phyloP scores from a whole-genome alignment of 2,329 filamentous ascomycete genomes.

The Colletotrichum coccodes region DNA sequence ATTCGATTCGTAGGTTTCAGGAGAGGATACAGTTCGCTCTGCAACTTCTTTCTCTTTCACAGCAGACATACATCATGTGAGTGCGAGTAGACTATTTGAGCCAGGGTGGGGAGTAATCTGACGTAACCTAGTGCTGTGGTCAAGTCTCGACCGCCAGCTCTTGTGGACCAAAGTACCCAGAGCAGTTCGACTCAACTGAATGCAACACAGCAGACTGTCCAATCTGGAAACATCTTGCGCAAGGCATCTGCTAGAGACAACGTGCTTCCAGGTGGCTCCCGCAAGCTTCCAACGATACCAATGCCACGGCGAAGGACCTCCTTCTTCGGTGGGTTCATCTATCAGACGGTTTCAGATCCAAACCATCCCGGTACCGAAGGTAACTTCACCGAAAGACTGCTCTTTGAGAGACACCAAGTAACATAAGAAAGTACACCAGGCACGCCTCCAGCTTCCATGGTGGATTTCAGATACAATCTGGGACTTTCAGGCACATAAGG shows the following conservation, averaged over 20 bases:
- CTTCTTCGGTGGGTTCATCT: constrained; percentile 6
- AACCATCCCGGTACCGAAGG: neutral
- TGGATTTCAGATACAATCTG: constrained; percentile 7
- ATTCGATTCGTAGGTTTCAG: neutral
- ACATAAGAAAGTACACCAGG: neutral
- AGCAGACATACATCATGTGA: neutral
- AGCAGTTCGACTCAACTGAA: neutral
- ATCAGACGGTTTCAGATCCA: neutral
- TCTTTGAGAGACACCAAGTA: neutral
- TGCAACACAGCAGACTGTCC: no score
- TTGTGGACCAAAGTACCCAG: neutral
- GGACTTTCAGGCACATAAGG: neutral
- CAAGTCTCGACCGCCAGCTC: neutral
- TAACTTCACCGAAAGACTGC: no score
- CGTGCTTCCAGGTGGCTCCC: accelerated
- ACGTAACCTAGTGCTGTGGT: neutral
- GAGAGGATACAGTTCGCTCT: constrained; percentile 10
- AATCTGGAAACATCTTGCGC: no score
- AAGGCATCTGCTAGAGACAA: neutral
- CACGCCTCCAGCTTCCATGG: neutral
- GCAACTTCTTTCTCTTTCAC: neutral
- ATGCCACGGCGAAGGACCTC: neutral
- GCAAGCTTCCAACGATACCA: neutral
- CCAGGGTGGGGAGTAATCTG: neutral
- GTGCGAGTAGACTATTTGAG: neutral